These are phyloP conservation scores for Trichoderma polysporum DNA, from an alignment of 2,329 filamentous ascomycete species.

Conservation along the genomic window DNA sequence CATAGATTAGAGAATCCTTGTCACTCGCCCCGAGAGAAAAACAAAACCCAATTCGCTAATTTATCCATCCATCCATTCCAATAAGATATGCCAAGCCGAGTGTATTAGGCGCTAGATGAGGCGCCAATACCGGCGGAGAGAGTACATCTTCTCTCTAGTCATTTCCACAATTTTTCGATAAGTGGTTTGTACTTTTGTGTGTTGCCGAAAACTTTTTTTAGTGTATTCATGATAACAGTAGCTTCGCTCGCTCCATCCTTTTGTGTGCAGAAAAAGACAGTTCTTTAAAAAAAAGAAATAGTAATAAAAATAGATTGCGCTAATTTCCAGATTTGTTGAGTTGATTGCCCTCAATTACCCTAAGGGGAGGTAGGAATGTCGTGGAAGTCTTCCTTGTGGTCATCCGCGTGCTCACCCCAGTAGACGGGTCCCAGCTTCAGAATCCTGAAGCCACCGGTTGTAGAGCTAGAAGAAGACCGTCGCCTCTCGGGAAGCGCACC, in stretches of 20 bases:
- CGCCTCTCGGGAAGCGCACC: slow-evolving; percentile 34
- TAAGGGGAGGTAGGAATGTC: slow-evolving; percentile 31
- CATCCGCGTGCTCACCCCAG: slow-evolving; percentile 59
- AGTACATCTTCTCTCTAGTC: not conserved
- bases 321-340: not conserved
- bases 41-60: slow-evolving; percentile 1
- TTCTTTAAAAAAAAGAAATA: not conserved
- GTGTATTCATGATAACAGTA: slow-evolving; percentile 1
- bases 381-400: slow-evolving; percentile 57
- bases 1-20: not conserved
- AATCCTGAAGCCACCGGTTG: slow-evolving; percentile 48
- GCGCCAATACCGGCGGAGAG: slow-evolving; percentile 9
- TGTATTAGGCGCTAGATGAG: not conserved
- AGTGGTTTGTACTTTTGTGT: not conserved
- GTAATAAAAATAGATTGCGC: not conserved
- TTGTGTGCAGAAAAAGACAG: not conserved
- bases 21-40: not conserved
- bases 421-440: slow-evolving; percentile 65
- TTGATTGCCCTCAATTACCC: not conserved
- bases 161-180: not conserved
- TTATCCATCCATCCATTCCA: slow-evolving; percentile 9
- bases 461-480: slow-evolving; percentile 55
- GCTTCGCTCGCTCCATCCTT: slow-evolving; percentile 10
- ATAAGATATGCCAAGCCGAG: slow-evolving; percentile 18
- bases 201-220: not conserved